Conservation (phyloP, 805 yeast genomes). For the Yarrowia osloensis region DNA sequence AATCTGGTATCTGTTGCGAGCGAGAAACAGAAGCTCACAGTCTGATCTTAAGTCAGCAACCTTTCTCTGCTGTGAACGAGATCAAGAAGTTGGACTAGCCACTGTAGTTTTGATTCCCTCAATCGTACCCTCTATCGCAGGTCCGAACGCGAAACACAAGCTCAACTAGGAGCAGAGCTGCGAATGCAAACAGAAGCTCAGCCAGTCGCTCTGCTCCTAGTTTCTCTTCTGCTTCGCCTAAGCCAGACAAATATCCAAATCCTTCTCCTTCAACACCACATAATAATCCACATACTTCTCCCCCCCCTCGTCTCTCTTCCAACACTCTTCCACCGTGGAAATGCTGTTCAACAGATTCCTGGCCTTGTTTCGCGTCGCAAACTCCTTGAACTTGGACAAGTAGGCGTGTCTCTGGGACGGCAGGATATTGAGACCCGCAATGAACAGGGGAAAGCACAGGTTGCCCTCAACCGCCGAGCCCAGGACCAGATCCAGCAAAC, state of each 20-base stretch:
- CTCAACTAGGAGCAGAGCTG: no score
- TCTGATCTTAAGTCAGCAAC: no score
- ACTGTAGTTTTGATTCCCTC: no score
- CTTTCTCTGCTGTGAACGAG: no score
- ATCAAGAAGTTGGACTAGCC: no score
- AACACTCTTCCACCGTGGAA: constrained; percentile 47
- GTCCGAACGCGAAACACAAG: no score
- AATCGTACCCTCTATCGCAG: no score
- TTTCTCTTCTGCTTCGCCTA: neutral
- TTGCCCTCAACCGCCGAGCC: constrained; percentile 71
- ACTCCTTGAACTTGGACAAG: constrained; percentile 52
- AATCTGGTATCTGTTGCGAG: no score
- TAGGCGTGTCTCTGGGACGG: constrained; percentile 33
- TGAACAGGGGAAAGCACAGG: constrained; percentile 73
- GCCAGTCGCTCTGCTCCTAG: neutral
- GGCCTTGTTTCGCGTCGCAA: constrained; percentile 65
- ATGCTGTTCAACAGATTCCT: constrained; percentile 56
- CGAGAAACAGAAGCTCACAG: no score
- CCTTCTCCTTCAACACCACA: constrained; percentile 60
- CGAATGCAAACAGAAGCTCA: no score
- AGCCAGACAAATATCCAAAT: constrained; percentile 65
- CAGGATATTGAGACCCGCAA: constrained; percentile 72
- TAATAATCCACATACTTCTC: constrained; percentile 72
- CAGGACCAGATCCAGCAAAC: constrained; percentile 60
- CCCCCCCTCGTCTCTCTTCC: constrained; percentile 53